These are phyloP conservation scores for Gynostemma pentaphyllum DNA, from an alignment of 306 rosid genomes.

Conservation along the genomic window DNA sequence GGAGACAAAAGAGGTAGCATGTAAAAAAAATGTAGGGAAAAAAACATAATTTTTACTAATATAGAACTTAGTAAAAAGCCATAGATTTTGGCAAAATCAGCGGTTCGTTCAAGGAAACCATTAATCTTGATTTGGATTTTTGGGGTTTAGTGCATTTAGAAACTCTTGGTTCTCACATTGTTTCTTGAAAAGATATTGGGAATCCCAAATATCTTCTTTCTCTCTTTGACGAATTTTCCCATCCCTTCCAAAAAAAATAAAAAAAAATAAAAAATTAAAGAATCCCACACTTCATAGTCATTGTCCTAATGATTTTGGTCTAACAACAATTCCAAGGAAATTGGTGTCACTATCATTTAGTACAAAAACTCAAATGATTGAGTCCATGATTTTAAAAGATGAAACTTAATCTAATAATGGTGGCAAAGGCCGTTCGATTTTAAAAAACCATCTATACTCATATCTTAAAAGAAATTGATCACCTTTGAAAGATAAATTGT, in stretches of 20 bases:
- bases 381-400: too few relatives aligned
- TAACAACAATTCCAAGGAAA: slow-evolving; percentile 3
- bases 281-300: not conserved
- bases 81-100: slow-evolving; percentile 10
- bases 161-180: not conserved
- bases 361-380: slow-evolving; percentile 5
- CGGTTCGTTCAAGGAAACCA: not conserved
- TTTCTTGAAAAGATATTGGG: not conserved
- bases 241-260: too few relatives aligned
- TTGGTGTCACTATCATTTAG: not conserved
- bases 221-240: too few relatives aligned
- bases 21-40: not conserved
- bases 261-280: not conserved
- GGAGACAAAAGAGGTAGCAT: not conserved
- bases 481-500: too few relatives aligned
- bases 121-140: not conserved
- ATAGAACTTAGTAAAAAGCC: not conserved
- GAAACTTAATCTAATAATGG: too few relatives aligned
- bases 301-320: not conserved
- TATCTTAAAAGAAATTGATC: too few relatives aligned
- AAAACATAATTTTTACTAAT: not conserved
- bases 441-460: too few relatives aligned
- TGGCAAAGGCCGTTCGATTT: too few relatives aligned
- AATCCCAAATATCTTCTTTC: not conserved
- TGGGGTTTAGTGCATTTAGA: slow-evolving; percentile 8